Percentiles rank a stretch among this genome's conserved stretches.
Evolutionary conservation across 441 rosid genomes (phyloP).

Genomic region (Euphorbia schlechtendalii): DNA sequence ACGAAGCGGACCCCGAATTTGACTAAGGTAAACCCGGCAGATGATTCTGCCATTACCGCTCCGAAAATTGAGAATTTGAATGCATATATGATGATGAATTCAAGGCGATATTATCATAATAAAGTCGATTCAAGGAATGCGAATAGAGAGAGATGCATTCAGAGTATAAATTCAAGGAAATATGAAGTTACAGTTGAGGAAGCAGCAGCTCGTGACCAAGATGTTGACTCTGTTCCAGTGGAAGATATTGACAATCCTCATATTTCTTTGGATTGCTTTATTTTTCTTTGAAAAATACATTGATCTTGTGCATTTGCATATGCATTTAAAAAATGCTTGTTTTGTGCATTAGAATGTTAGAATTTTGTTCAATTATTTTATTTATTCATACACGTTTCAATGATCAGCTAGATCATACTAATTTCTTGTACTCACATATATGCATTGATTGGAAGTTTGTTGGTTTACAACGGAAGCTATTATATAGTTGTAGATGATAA

Average conservation of each 20-base stretch:
- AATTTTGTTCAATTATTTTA: too few relatives aligned
- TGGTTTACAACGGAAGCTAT: background rate
- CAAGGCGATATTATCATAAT: conserved; percentile 6
- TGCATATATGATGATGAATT: background rate
- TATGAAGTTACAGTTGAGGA: conserved; percentile 36
- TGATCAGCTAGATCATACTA: conserved; percentile 13
- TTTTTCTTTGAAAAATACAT: conserved; percentile 47
- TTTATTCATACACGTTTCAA: background rate
- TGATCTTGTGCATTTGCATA: conserved; percentile 11
- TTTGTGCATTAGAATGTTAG: too few relatives aligned
- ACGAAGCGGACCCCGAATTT: conserved; percentile 10
- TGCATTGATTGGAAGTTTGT: conserved; percentile 6
- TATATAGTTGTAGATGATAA: too few relatives aligned
- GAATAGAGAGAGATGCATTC: conserved; percentile 39
- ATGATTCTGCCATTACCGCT: conserved; percentile 24
- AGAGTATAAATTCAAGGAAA: conserved; percentile 46
- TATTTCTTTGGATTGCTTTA: conserved; percentile 84
- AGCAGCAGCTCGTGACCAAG: conserved; percentile 31
- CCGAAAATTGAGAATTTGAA: conserved; percentile 30
- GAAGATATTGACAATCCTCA: conserved; percentile 69
- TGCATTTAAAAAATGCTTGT: too few relatives aligned
- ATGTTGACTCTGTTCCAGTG: conserved; percentile 24
- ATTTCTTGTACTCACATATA: conserved; percentile 4
- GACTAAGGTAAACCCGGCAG: conserved; percentile 22
- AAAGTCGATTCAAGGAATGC: conserved; percentile 26